phyloP scores from a whole-genome alignment of 257 asterid genomes.

The Voacanga thouarsii region DNA sequence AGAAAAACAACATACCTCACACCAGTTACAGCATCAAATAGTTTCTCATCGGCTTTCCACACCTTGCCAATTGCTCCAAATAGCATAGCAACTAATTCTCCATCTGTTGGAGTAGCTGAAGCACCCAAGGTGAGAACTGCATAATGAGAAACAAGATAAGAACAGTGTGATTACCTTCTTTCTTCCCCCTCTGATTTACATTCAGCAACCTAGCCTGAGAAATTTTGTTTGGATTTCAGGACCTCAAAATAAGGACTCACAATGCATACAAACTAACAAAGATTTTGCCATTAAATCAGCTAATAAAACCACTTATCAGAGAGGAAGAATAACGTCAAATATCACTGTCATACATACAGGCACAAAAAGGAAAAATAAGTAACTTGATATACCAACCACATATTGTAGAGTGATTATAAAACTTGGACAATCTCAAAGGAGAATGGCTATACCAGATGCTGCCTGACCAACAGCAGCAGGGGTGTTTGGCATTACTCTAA shows the following conservation, averaged over 20 bases:
- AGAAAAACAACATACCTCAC: constrained; percentile 49
- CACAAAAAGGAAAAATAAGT: background rate
- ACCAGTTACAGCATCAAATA: constrained; percentile 86
- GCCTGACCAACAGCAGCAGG: constrained; percentile 91
- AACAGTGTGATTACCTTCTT: background rate
- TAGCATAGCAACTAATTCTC: constrained; percentile 53
- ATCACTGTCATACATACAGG: background rate
- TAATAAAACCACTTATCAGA: background rate
- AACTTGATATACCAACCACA: background rate
- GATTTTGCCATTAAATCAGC: background rate
- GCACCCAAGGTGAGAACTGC: constrained; percentile 72
- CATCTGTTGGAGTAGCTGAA: constrained; percentile 73
- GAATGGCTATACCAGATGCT: constrained; percentile 60
- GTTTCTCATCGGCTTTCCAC: constrained; percentile 89
- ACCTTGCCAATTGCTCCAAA: constrained; percentile 93
- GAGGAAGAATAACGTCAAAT: background rate
- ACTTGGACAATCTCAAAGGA: background rate
- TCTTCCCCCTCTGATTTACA: background rate
- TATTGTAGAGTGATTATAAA: background rate
- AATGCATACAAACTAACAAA: background rate
- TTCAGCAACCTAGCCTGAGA: constrained; percentile 3
- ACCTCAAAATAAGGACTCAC: background rate
- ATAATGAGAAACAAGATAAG: constrained; percentile 15
- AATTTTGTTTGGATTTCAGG: background rate
- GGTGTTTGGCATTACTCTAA: constrained; percentile 93